Evolutionary conservation across 129 eudicot species (phyloP).

Genomic region (Apium graveolens): DNA sequence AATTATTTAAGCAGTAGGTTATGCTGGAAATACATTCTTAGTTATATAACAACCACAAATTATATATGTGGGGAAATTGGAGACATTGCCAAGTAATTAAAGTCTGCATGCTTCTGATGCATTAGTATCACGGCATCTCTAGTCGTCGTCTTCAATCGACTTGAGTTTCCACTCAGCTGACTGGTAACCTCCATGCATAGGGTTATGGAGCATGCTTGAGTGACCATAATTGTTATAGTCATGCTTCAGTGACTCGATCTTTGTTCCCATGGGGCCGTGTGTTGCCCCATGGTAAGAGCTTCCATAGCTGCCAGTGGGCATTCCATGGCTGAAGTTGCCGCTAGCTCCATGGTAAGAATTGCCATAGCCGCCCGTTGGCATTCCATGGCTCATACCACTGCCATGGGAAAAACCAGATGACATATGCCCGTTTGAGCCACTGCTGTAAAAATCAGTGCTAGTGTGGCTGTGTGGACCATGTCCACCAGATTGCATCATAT

Average conservation of each 20-base stretch:
- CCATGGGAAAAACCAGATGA: background rate
- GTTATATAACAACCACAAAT: conserved; percentile 11
- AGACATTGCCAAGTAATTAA: conserved; percentile 13
- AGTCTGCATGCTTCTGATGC: conserved; percentile 17
- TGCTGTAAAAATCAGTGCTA: conserved; percentile 20
- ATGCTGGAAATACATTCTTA: background rate
- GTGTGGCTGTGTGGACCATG: conserved; percentile 24
- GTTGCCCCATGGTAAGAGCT: conserved; percentile 22
- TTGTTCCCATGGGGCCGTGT: conserved; percentile 21
- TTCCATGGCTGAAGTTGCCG: conserved; percentile 7
- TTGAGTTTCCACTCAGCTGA: conserved; percentile 32
- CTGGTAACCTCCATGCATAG: conserved; percentile 26
- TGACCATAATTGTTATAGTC: conserved; percentile 20
- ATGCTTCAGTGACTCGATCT: conserved; percentile 14
- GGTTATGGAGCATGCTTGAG: conserved; percentile 18
- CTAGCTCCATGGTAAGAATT: conserved; percentile 20
- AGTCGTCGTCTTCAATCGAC: conserved; percentile 35
- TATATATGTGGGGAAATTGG: conserved; percentile 26
- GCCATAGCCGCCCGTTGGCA: conserved; percentile 11
- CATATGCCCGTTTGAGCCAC: conserved; percentile 16
- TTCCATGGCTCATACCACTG: background rate
- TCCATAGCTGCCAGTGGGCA: conserved; percentile 19
- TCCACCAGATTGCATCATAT: conserved; percentile 15
- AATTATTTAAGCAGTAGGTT: conserved; percentile 1
- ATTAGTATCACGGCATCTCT: conserved; percentile 7